Conservation (phyloP, 768 basidiomycete genomes). For the Boletus rubroflammeus region DNA sequence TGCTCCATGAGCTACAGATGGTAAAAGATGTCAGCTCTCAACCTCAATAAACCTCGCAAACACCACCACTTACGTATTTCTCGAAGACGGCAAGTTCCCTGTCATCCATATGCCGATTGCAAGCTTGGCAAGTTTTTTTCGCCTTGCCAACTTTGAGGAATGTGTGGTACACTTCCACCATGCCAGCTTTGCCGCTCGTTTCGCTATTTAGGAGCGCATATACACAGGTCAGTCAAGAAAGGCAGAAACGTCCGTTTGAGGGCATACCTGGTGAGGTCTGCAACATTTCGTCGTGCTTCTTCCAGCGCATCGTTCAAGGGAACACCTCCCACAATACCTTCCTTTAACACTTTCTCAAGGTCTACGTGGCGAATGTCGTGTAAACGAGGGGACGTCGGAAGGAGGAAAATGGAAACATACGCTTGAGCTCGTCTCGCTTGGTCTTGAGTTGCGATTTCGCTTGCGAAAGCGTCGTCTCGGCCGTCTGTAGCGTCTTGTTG, state of each 20-base stretch:
- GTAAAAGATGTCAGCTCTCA: background rate
- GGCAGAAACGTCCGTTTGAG: background rate
- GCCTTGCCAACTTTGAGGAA: constrained; percentile 56
- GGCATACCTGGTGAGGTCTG: constrained; percentile 20
- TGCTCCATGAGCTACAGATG: constrained; percentile 54
- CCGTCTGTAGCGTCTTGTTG: constrained; percentile 56
- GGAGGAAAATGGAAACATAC: constrained; percentile 34
- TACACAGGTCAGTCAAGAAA: background rate
- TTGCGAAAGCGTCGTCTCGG: constrained; percentile 59
- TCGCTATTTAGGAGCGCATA: constrained; percentile 12
- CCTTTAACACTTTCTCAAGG: constrained; percentile 45
- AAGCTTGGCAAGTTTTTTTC: constrained; percentile 71
- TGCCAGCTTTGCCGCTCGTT: constrained; percentile 28
- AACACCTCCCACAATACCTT: constrained; percentile 36
- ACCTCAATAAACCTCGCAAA: background rate
- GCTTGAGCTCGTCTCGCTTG: constrained; percentile 60
- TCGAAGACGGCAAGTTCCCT: constrained; percentile 60
- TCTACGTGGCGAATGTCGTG: constrained; percentile 1
- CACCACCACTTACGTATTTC: constrained; percentile 50
- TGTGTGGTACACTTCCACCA: constrained; percentile 47
- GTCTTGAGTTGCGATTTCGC: constrained; percentile 56
- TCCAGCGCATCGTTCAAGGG: constrained; percentile 49
- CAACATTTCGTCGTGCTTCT: constrained; percentile 26
- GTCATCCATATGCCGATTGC: constrained; percentile 64
- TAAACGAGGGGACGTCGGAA: background rate